Evolutionary conservation across 768 basidiomycete genomes (phyloP).

Genomic region (Gymnopilus junonius): DNA sequence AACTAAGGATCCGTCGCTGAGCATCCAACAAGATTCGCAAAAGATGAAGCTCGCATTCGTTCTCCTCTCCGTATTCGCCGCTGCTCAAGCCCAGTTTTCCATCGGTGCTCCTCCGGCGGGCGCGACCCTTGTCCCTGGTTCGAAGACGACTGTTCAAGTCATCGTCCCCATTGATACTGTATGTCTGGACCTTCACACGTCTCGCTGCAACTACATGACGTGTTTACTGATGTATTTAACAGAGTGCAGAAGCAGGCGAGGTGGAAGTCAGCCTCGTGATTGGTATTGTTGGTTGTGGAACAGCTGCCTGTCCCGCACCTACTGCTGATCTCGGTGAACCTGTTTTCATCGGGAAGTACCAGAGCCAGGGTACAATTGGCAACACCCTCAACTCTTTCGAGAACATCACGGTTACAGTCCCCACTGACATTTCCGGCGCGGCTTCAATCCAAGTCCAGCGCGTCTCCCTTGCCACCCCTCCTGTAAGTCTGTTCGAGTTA

Average conservation of each 20-base stretch:
- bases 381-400: background rate
- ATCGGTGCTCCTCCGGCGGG: background rate
- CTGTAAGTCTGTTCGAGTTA: background rate
- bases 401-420: background rate
- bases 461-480: background rate
- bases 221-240: too few relatives aligned
- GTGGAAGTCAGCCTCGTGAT: conserved; percentile 9
- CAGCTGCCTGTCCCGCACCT: conserved; percentile 1
- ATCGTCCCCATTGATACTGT: conserved; percentile 4
- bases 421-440: background rate
- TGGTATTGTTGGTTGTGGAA: conserved; percentile 2
- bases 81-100: conserved; percentile 1
- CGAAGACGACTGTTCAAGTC: background rate
- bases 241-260: conserved; percentile 4
- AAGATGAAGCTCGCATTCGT: background rate
- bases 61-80: background rate
- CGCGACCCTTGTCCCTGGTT: background rate
- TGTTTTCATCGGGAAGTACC: conserved; percentile 4
- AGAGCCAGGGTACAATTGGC: background rate
- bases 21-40: too few relatives aligned
- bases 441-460: background rate
- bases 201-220: too few relatives aligned
- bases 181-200: too few relatives aligned
- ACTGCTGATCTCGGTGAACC: background rate
- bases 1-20: too few relatives aligned